phyloP scores from a whole-genome alignment of 805 yeast genomes.

The Starmerella apicola region DNA sequence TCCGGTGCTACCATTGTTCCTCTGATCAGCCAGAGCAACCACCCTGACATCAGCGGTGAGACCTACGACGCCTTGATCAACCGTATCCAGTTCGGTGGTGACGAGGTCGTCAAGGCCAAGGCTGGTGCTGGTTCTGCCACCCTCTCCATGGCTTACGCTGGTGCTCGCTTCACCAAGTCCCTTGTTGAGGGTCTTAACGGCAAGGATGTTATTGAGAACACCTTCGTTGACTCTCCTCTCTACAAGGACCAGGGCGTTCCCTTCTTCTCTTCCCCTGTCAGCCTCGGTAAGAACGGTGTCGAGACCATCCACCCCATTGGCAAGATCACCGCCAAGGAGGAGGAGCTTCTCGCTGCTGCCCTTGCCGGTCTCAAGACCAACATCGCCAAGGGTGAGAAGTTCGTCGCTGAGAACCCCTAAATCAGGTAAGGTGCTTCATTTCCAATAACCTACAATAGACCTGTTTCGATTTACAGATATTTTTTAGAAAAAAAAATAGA shows the following conservation, averaged over 20 bases:
- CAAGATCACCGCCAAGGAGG: conserved; percentile 61
- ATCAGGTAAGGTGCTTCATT: too few species aligned
- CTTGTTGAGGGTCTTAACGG: conserved; percentile 35
- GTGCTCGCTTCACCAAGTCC: conserved; percentile 60
- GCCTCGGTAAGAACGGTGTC: conserved; percentile 87
- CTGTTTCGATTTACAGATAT: not conserved
- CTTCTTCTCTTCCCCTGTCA: conserved; percentile 90
- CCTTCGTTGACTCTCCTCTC: conserved; percentile 56
- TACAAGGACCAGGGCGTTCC: conserved; percentile 84
- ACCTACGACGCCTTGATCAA: conserved; percentile 54
- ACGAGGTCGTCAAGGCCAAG: conserved; percentile 87
- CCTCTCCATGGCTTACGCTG: conserved; percentile 87
- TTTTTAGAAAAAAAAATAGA: not conserved
- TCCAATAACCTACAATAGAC: too few species aligned
- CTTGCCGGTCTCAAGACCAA: conserved; percentile 78
- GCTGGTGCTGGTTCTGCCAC: conserved; percentile 92
- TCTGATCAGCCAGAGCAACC: conserved; percentile 68
- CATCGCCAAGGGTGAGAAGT: conserved; percentile 83
- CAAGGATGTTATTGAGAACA: conserved; percentile 37
- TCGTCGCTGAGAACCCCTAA: conserved; percentile 40
- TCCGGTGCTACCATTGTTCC: conserved; percentile 95
- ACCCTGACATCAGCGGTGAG: conserved; percentile 46
- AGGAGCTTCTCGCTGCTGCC: conserved; percentile 66
- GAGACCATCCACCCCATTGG: conserved; percentile 73
- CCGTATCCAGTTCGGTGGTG: conserved; percentile 94